Evolutionary conservation across 2,329 filamentous ascomycete species (phyloP).

Genomic region (Neofusicoccum parvum): DNA sequence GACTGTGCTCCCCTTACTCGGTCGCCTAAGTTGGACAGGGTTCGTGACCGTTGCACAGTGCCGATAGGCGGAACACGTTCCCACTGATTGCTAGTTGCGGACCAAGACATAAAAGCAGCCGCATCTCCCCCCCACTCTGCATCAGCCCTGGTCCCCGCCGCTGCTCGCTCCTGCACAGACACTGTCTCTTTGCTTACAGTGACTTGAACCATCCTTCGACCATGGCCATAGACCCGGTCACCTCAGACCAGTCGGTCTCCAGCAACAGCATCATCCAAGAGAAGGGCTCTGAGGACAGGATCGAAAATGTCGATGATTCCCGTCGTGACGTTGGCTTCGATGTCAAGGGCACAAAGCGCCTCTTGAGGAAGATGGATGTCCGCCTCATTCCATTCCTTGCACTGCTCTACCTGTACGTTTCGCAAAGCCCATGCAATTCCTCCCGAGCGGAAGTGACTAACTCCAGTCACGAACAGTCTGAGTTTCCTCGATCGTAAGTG

Average conservation of each 20-base stretch:
- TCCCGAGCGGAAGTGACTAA: neutral
- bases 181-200: neutral
- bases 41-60: constrained; percentile 11
- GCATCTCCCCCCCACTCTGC: neutral
- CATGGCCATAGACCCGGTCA: constrained; percentile 7
- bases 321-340: constrained; percentile 35
- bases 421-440: neutral
- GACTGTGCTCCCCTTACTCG: constrained; percentile 15
- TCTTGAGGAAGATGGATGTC: constrained; percentile 58
- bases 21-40: constrained; percentile 11
- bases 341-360: constrained; percentile 48
- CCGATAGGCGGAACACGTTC: constrained; percentile 12
- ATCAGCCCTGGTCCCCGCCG: neutral
- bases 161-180: neutral
- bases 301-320: neutral
- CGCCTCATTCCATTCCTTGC: constrained; percentile 62
- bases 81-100: neutral
- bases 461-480: constrained; percentile 33
- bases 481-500: constrained; percentile 53
- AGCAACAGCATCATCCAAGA: constrained; percentile 6
- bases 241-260: constrained; percentile 8
- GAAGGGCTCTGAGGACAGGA: constrained; percentile 1
- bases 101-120: constrained; percentile 9
- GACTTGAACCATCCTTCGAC: neutral
- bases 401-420: constrained; percentile 56